Base-by-base conservation (phyloP, 2,329 filamentous ascomycete genomes). In the Scleromitrula shiraiana region DNA sequence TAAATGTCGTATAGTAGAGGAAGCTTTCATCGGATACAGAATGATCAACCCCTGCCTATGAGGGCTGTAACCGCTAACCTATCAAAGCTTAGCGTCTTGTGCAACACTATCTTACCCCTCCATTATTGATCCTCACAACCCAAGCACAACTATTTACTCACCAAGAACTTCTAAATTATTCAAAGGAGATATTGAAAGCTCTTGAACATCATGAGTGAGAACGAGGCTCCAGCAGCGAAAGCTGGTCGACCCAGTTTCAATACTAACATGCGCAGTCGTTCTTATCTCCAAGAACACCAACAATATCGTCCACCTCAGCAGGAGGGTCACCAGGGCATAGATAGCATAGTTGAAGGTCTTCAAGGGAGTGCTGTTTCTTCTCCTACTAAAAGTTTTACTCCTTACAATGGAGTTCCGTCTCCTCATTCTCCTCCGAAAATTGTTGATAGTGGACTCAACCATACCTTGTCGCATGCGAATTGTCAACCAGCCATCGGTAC, bases 391-490 rank as follows among this genome's bases (percentile, higher is more conserved):
- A 53, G 68, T 12, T 66, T 70, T 47, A 65, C 71, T 41, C 70
- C 70, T 27, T 83, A 79, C 67, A 78, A 74, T 54, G 80, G 80
- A 50, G 70, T 83, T 41, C 79, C 78, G 7, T 78, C 76, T 45
- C 70, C 75, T 24, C 73, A 77, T 23, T 70, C 75, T 52, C 78
- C 78, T 7, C 77, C 78, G 3, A 76, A 68, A 46, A 76, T 83
- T 43, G 71, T 82, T 50, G 78, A 83, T 55, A 78, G 74, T 60
- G 80, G 80, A 38, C 63, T 83, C 56, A 77, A 70, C 60, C 79
- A 83, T 64, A 74, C 73, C 56, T 71, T 81, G 55, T 78, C 78
- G 29, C 80, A 84, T 56, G 73, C 76, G 32, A 79, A 82, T 62
- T 84, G 80, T 59, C 75, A 75, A 30, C 74, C 78, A 5, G 57